Conservation (phyloP, 1,139 yeast genomes). For the Lodderomyces metapsilosis region DNA sequence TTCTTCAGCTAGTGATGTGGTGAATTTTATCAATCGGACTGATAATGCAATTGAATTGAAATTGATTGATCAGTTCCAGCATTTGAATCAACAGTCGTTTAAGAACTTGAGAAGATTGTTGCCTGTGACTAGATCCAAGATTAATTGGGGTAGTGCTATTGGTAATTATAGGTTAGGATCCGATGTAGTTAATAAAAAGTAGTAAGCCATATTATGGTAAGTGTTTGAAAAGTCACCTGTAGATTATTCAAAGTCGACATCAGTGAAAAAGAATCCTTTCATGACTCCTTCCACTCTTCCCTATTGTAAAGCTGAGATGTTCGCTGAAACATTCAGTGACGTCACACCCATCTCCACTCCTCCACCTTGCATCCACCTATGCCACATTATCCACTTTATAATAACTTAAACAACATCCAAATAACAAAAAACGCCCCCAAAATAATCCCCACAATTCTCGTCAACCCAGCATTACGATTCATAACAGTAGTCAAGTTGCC, state of each 20-base stretch:
- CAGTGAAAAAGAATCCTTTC: too few relatives aligned
- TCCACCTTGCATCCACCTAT: too few relatives aligned
- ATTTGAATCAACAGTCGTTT: slow-evolving; percentile 76
- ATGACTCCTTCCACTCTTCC: too few relatives aligned
- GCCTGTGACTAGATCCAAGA: slow-evolving; percentile 87
- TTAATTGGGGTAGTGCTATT: slow-evolving; percentile 94
- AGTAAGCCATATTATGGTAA: too few relatives aligned
- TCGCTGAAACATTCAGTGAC: too few relatives aligned
- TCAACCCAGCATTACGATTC: slow-evolving; percentile 44
- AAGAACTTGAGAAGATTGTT: slow-evolving; percentile 85
- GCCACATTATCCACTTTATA: too few relatives aligned
- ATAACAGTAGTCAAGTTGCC: slow-evolving; percentile 56
- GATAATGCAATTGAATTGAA: slow-evolving; percentile 64
- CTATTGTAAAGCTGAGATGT: too few relatives aligned
- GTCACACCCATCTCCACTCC: too few relatives aligned
- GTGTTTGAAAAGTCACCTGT: too few relatives aligned
- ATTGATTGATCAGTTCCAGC: slow-evolving; percentile 63
- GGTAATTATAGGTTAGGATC: slow-evolving; percentile 87
- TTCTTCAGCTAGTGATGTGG: slow-evolving; percentile 32
- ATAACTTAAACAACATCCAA: slow-evolving; percentile 62
- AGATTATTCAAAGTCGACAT: too few relatives aligned
- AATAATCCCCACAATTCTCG: slow-evolving; percentile 46
- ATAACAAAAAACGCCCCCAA: slow-evolving; percentile 60
- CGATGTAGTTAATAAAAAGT: slow-evolving; percentile 56
- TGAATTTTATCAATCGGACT: slow-evolving; percentile 51